Evolutionary conservation across 2,329 filamentous ascomycete genomes (phyloP).

Genomic region (Aureobasidium sp.): DNA sequence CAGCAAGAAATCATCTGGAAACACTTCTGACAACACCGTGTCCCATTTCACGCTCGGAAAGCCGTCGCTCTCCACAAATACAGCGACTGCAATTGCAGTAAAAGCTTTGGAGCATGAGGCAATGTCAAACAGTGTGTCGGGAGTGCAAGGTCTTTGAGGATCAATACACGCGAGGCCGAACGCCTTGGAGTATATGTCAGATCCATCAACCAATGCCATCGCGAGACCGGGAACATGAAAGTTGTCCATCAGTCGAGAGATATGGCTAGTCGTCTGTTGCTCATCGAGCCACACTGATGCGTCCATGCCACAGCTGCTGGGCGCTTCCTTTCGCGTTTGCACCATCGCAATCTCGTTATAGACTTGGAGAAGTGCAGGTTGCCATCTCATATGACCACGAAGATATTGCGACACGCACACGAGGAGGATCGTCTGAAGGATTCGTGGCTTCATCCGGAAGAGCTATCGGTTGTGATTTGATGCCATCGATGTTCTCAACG

Average conservation of each 20-base stretch:
- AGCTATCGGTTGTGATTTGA: too few species aligned
- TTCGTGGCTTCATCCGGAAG: background rate
- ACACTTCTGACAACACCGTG: conserved; percentile 32
- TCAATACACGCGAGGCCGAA: conserved; percentile 32
- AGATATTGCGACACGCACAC: background rate
- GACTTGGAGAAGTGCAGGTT: too few species aligned
- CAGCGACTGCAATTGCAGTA: conserved; percentile 41
- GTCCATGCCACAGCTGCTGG: background rate
- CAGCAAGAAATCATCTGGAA: conserved; percentile 47
- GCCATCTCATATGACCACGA: too few species aligned
- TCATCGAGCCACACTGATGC: background rate
- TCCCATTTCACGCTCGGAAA: conserved; percentile 11
- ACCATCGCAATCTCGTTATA: background rate
- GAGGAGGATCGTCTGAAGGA: background rate
- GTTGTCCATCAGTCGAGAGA: background rate
- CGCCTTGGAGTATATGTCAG: background rate
- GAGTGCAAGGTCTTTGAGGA: conserved; percentile 29
- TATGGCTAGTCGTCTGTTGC: background rate
- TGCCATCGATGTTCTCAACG: too few species aligned
- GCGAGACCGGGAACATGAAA: background rate
- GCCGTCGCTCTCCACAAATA: conserved; percentile 40
- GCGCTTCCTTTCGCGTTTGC: background rate
- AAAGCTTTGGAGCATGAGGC: conserved; percentile 52
- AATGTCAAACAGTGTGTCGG: conserved; percentile 46
- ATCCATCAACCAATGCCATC: background rate